phyloP scores from a whole-genome alignment of 345 rosid genomes.

The Moricandia arvensis region DNA sequence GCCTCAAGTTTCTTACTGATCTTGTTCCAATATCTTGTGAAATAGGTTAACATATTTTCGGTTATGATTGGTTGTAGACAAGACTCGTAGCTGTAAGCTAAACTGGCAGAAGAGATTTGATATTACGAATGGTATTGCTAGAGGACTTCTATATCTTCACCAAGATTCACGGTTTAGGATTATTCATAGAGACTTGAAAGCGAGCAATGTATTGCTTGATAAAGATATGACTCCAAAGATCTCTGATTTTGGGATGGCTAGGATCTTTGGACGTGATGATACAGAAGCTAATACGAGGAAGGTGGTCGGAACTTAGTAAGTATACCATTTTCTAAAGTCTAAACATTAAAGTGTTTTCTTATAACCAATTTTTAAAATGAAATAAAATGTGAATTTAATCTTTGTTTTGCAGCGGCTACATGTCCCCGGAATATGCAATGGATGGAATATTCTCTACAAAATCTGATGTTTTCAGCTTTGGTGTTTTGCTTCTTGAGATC shows the following conservation, averaged over 20 bases:
- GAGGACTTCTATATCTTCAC: constrained; percentile 55
- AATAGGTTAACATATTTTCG: neutral
- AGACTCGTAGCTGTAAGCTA: neutral
- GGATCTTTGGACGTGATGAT: constrained; percentile 19
- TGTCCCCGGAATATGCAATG: constrained; percentile 88
- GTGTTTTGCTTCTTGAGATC: constrained; percentile 68
- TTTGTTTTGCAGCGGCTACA: constrained; percentile 56
- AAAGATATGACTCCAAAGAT: constrained; percentile 66
- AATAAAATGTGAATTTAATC: neutral
- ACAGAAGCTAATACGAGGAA: neutral
- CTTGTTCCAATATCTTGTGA: neutral
- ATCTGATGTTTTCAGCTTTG: constrained; percentile 75
- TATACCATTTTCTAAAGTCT: neutral
- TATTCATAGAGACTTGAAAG: constrained; percentile 78
- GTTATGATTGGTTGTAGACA: constrained; percentile 40
- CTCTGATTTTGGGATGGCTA: constrained; percentile 88
- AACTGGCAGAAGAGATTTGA: neutral
- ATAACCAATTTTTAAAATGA: neutral
- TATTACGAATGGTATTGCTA: neutral
- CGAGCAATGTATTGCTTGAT: constrained; percentile 75
- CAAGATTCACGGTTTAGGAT: constrained; percentile 81
- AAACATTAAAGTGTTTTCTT: neutral
- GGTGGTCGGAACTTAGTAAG: constrained; percentile 7
- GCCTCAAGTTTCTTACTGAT: neutral
- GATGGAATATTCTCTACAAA: constrained; percentile 68